phyloP scores from a whole-genome alignment of 1,284 basidiomycete species.

The Boletus calvinii region DNA sequence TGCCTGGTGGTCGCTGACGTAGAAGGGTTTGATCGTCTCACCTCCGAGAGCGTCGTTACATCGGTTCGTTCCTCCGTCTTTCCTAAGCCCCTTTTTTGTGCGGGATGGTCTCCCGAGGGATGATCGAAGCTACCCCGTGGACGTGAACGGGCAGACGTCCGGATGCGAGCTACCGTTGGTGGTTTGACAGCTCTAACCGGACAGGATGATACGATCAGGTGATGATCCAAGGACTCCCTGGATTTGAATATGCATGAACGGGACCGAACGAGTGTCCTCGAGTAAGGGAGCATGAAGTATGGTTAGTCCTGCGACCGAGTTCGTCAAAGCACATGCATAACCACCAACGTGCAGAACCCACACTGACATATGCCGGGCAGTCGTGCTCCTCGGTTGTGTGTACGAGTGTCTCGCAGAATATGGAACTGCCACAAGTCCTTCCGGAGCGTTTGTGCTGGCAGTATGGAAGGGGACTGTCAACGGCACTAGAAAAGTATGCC shows the following conservation, averaged over 20 bases:
- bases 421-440: background rate
- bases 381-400: background rate
- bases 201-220: background rate
- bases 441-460: slow-evolving; percentile 1
- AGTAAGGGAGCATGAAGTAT: background rate
- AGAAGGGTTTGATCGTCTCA: background rate
- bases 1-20: background rate
- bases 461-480: background rate
- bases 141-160: background rate
- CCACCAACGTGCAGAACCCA: background rate
- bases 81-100: background rate
- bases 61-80: slow-evolving; percentile 2
- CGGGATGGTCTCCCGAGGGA: background rate
- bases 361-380: background rate
- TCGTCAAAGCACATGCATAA: background rate
- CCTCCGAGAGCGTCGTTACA: background rate
- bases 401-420: background rate
- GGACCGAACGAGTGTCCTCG: background rate
- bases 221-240: background rate
- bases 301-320: slow-evolving; percentile 1
- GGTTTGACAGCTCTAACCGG: background rate
- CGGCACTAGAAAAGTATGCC: background rate
- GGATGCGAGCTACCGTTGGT: background rate
- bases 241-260: background rate
- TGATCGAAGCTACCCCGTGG: background rate